Conservation (phyloP, 208 protist species). For the Acanthamoeba culbertsoni region DNA sequence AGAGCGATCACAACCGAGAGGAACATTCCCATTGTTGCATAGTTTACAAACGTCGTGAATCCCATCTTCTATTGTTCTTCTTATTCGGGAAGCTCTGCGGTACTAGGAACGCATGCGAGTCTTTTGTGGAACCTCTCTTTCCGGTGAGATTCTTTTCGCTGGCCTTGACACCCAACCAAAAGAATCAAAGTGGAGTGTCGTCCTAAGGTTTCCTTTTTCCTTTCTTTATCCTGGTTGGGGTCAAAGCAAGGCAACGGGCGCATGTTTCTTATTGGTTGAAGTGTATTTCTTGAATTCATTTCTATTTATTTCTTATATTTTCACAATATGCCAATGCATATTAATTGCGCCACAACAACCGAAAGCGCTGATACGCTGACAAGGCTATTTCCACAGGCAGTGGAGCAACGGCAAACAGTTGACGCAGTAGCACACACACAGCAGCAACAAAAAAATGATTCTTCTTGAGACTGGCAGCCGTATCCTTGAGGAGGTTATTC, state of each 20-base stretch:
- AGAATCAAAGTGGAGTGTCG: neutral
- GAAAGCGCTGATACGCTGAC: no score
- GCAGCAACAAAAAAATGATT: neutral
- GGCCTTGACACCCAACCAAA: neutral
- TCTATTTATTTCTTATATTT: neutral
- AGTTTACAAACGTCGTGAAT: neutral
- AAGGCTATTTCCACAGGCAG: no score
- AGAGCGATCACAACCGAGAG: neutral
- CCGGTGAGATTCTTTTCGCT: neutral
- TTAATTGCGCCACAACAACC: neutral
- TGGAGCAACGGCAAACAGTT: no score
- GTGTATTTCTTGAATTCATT: neutral
- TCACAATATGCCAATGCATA: neutral
- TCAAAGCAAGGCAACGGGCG: neutral
- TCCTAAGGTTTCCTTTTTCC: neutral
- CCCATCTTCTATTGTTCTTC: neutral
- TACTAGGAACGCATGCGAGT: neutral
- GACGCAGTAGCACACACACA: neutral
- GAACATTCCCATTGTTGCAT: neutral
- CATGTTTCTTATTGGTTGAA: neutral
- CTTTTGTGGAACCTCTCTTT: neutral
- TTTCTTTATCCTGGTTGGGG: neutral
- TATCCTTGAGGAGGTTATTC: conserved; percentile 5
- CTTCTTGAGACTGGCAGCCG: conserved; percentile 32
- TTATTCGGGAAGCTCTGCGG: neutral